These are phyloP conservation scores for Plasmodium coatneyi DNA, from an alignment of 169 alveolate genomes.

Conservation along the genomic window DNA sequence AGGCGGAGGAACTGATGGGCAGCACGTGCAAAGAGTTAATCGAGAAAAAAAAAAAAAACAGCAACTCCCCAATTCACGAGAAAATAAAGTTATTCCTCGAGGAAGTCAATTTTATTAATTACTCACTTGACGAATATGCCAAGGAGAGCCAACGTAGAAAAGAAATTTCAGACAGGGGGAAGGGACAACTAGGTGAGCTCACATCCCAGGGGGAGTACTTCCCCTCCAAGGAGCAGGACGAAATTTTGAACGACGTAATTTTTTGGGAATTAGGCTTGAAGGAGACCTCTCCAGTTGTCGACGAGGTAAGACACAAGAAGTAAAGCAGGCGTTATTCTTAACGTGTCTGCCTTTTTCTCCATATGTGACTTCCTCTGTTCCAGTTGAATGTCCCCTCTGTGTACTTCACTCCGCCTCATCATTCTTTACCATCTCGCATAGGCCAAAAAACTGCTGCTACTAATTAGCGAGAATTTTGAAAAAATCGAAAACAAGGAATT, in stretches of 20 bases:
- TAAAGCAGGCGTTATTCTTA: background rate
- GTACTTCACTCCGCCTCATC: background rate
- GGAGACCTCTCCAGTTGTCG: conserved; percentile 6
- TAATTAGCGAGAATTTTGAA: conserved; percentile 26
- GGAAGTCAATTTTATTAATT: conserved; percentile 48
- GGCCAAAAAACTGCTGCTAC: conserved; percentile 28
- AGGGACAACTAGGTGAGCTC: background rate
- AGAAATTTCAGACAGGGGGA: background rate
- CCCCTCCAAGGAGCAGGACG: conserved; percentile 15
- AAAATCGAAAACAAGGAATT: conserved; percentile 46
- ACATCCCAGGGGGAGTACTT: background rate
- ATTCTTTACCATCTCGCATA: background rate
- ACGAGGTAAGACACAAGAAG: background rate
- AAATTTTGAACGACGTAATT: conserved; percentile 41
- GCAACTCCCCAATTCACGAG: conserved; percentile 4
- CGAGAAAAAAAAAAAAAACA: conserved; percentile 19
- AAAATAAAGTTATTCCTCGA: conserved; percentile 42
- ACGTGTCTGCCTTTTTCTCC: background rate
- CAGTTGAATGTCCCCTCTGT: background rate
- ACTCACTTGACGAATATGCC: conserved; percentile 20
- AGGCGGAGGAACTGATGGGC: conserved; percentile 1
- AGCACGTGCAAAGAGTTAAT: conserved; percentile 10
- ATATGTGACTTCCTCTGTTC: background rate
- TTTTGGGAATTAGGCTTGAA: conserved; percentile 45
- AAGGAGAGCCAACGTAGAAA: conserved; percentile 5